Conservation (phyloP, 2,329 filamentous ascomycete species). For the Penicillium verrucosum region DNA sequence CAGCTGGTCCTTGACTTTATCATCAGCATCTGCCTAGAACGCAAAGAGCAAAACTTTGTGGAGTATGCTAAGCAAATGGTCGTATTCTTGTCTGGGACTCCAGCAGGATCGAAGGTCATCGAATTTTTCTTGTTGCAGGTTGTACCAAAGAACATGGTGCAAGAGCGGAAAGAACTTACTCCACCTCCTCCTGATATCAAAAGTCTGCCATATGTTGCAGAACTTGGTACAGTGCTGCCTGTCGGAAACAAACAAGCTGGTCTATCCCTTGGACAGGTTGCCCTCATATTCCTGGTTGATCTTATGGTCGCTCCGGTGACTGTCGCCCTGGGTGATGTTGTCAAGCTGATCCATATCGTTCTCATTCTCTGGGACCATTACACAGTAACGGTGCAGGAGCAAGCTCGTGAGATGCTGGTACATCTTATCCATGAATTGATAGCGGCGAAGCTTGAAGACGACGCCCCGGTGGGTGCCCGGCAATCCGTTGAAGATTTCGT, state of each 20-base stretch:
- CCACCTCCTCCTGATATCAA: slow-evolving; percentile 65
- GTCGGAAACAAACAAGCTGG: slow-evolving; percentile 87
- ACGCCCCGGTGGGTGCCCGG: slow-evolving; percentile 63
- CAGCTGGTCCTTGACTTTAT: slow-evolving; percentile 94
- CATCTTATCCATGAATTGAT: slow-evolving; percentile 96
- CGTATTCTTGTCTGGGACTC: slow-evolving; percentile 87
- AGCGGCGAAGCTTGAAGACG: slow-evolving; percentile 72
- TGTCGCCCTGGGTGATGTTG: slow-evolving; percentile 73
- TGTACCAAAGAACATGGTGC: slow-evolving; percentile 93
- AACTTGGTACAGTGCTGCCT: slow-evolving; percentile 73
- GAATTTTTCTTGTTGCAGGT: slow-evolving; percentile 92
- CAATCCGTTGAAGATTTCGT: slow-evolving; percentile 81
- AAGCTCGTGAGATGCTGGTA: slow-evolving; percentile 95
- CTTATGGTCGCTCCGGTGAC: slow-evolving; percentile 91
- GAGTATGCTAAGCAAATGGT: slow-evolving; percentile 98
- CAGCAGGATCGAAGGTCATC: slow-evolving; percentile 81
- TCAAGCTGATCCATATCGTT: slow-evolving; percentile 83
- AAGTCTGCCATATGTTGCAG: slow-evolving; percentile 82
- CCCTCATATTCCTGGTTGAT: slow-evolving; percentile 89
- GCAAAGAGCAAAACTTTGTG: slow-evolving; percentile 95
- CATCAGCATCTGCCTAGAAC: slow-evolving; percentile 86
- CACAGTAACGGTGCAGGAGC: slow-evolving; percentile 88
- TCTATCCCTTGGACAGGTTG: slow-evolving; percentile 88
- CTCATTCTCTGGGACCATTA: slow-evolving; percentile 98
- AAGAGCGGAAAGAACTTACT: slow-evolving; percentile 71